A percentile compares a stretch with the other conserved stretches of the same genome.
Evolutionary conservation across 2,329 filamentous ascomycete species (phyloP).

Genomic region (Fusarium sp.): DNA sequence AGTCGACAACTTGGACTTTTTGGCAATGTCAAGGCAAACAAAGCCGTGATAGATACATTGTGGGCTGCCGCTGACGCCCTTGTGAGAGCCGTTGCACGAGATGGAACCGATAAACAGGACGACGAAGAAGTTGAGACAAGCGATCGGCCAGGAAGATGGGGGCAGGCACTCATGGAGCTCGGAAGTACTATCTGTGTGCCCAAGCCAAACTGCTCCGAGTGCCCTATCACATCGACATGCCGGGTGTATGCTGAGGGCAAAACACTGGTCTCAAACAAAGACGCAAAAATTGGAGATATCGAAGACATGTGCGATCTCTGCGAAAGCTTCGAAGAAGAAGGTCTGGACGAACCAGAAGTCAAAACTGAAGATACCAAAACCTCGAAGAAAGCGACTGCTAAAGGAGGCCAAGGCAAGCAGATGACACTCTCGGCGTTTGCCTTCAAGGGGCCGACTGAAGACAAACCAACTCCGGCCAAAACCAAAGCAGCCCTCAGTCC

Average conservation of each 20-base stretch:
- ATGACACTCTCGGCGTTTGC: slow-evolving; percentile 52
- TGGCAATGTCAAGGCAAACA: slow-evolving; percentile 68
- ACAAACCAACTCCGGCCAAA: slow-evolving; percentile 22
- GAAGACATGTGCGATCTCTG: slow-evolving; percentile 64
- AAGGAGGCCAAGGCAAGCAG: slow-evolving; percentile 35
- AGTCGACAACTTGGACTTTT: slow-evolving; percentile 69
- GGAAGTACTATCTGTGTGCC: slow-evolving; percentile 72
- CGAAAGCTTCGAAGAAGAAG: slow-evolving; percentile 56
- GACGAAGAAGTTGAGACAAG: slow-evolving; percentile 51
- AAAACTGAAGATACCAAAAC: slow-evolving; percentile 8
- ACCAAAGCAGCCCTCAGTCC: slow-evolving; percentile 10
- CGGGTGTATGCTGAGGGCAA: slow-evolving; percentile 62
- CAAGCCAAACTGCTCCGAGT: slow-evolving; percentile 65
- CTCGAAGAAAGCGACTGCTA: slow-evolving; percentile 27
- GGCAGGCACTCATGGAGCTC: slow-evolving; percentile 73
- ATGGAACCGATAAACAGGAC: slow-evolving; percentile 43
- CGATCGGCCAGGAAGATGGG: slow-evolving; percentile 68
- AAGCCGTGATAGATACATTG: slow-evolving; percentile 61
- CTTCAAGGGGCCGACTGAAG: slow-evolving; percentile 42
- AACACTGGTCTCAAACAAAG: slow-evolving; percentile 40
- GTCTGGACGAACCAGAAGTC: slow-evolving; percentile 36
- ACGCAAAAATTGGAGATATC: slow-evolving; percentile 54
- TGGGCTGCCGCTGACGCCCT: slow-evolving; percentile 69
- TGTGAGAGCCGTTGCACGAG: slow-evolving; percentile 62
- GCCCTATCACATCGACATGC: slow-evolving; percentile 64